Evolutionary conservation across 441 rosid species (phyloP).

Genomic region (Brassica hybrid): DNA sequence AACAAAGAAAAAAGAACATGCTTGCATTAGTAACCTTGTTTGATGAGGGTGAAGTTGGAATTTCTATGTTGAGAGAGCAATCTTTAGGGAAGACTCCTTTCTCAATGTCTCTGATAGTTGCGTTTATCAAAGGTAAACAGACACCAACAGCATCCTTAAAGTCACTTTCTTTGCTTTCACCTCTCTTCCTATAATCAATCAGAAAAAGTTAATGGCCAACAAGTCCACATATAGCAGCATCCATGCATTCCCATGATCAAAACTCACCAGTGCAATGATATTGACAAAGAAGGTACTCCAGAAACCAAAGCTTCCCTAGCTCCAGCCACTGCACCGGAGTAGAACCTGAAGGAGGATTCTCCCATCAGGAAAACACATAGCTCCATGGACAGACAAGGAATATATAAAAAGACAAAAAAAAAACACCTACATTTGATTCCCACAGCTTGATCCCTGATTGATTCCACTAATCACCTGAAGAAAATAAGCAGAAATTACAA

Average conservation of each 20-base stretch:
- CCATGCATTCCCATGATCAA: not conserved
- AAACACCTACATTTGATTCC: conserved; percentile 73
- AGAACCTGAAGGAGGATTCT: conserved; percentile 68
- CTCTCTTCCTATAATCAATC: conserved; percentile 72
- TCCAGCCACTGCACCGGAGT: conserved; percentile 93
- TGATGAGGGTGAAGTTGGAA: conserved; percentile 81
- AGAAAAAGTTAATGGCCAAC: not conserved
- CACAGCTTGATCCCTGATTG: conserved; percentile 89
- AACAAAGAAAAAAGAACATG: conserved; percentile 24
- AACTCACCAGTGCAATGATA: conserved; percentile 90
- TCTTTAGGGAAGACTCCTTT: conserved; percentile 79
- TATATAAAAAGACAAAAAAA: not conserved
- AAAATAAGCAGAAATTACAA: conserved; percentile 28
- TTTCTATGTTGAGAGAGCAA: conserved; percentile 72
- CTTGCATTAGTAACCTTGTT: too few relatives aligned
- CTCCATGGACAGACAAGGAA: not conserved
- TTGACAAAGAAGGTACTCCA: conserved; percentile 88
- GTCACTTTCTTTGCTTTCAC: conserved; percentile 90
- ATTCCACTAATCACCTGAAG: conserved; percentile 96
- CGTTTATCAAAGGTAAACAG: conserved; percentile 63
- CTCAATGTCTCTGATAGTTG: conserved; percentile 80
- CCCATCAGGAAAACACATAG: conserved; percentile 28
- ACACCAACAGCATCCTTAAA: conserved; percentile 62
- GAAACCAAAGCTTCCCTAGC: conserved; percentile 90
- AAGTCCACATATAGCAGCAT: conserved; percentile 5